These are phyloP conservation scores for Colletotrichum sp. DNA, from an alignment of 2,329 filamentous ascomycete species.

Conservation along the genomic window DNA sequence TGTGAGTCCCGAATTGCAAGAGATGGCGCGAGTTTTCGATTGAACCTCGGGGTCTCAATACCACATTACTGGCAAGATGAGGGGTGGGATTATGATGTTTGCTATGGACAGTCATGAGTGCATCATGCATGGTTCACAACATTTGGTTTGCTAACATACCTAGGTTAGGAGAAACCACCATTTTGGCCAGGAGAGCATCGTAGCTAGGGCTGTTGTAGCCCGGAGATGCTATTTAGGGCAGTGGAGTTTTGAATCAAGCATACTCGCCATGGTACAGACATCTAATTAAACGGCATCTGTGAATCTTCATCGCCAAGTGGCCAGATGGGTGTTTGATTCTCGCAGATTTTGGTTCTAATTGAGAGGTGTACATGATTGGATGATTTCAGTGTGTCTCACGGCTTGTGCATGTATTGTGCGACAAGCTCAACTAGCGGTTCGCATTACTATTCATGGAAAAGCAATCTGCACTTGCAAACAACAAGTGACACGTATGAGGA, in stretches of 20 bases:
- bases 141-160: neutral
- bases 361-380: neutral
- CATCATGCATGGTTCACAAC: neutral
- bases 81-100: neutral
- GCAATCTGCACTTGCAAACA: neutral
- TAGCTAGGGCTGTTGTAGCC: neutral
- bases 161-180: neutral
- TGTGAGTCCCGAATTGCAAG: neutral
- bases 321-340: neutral
- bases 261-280: neutral
- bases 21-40: neutral
- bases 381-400: neutral
- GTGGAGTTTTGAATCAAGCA: neutral
- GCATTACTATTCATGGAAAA: neutral
- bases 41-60: neutral
- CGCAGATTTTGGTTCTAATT: neutral
- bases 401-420: neutral
- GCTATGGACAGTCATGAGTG: neutral
- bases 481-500: neutral
- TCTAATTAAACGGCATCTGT: neutral
- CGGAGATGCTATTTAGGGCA: neutral
- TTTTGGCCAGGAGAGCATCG: neutral
- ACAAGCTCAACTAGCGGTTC: neutral
- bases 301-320: neutral
- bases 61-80: neutral